Evolutionary conservation across 2,329 filamentous ascomycete species (phyloP).

Genomic region (Magnaporthiopsis incrustans): DNA sequence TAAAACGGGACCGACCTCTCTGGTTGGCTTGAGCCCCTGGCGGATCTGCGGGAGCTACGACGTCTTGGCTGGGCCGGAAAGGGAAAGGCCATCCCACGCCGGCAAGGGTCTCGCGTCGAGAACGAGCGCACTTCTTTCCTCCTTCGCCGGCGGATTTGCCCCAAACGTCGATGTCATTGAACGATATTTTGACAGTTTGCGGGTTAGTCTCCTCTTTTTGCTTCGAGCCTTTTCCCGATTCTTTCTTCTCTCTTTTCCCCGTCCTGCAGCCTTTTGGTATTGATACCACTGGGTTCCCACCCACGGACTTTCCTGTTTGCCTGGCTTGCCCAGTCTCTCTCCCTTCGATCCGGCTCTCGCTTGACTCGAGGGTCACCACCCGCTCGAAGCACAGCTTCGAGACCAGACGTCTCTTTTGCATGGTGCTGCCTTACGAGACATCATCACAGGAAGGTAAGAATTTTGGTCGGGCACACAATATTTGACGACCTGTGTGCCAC

Average conservation of each 20-base stretch:
- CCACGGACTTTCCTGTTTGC: not conserved
- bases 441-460: not conserved
- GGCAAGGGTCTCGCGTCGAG: not conserved
- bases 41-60: constrained; percentile 2
- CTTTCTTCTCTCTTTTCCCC: not conserved
- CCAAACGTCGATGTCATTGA: not conserved
- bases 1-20: not conserved
- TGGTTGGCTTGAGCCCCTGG: constrained; percentile 2
- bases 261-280: not conserved
- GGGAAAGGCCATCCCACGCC: not conserved
- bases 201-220: not conserved
- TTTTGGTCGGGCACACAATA: not conserved
- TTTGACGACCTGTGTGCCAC: not conserved
- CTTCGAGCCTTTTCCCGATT: not conserved
- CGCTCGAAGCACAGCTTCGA: not conserved
- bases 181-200: not conserved
- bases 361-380: not conserved
- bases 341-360: not conserved
- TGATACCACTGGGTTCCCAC: not conserved
- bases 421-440: not conserved
- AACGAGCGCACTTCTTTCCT: not conserved
- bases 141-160: not conserved
- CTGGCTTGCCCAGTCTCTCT: not conserved
- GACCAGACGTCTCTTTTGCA: not conserved
- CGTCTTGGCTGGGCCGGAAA: constrained; percentile 3